Conservation (phyloP, 768 basidiomycete species). For the Amanita subjunquillea region DNA sequence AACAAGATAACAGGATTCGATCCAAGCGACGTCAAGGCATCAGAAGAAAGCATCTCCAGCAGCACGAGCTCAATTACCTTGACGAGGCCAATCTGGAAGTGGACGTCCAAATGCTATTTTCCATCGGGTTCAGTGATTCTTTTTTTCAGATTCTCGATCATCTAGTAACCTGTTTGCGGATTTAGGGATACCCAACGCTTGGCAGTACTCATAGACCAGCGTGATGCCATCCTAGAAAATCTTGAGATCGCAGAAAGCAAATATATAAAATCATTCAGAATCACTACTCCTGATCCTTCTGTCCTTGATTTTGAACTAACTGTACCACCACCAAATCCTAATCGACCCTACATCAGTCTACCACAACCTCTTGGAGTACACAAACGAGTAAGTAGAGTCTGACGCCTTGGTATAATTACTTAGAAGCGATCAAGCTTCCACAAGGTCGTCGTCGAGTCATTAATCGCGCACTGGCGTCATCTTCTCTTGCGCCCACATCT, state of each 20-base stretch:
- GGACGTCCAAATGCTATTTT: slow-evolving; percentile 65
- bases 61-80: slow-evolving; percentile 26
- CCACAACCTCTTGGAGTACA: slow-evolving; percentile 44
- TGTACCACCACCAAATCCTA: slow-evolving; percentile 27
- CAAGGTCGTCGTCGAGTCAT: slow-evolving; percentile 34
- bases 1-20: slow-evolving; percentile 16
- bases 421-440: slow-evolving; percentile 15
- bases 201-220: slow-evolving; percentile 61
- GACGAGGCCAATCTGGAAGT: slow-evolving; percentile 43
- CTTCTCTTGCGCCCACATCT: slow-evolving; percentile 64
- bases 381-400: slow-evolving; percentile 16
- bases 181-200: slow-evolving; percentile 58
- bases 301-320: slow-evolving; percentile 46
- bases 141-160: background rate
- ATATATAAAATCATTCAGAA: slow-evolving; percentile 67
- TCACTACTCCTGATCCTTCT: slow-evolving; percentile 67
- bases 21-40: slow-evolving; percentile 18
- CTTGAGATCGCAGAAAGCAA: slow-evolving; percentile 72
- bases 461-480: slow-evolving; percentile 57
- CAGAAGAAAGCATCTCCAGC: slow-evolving; percentile 23
- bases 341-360: slow-evolving; percentile 55
- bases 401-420: background rate
- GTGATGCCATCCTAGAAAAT: slow-evolving; percentile 69
- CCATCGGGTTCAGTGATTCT: slow-evolving; percentile 47
- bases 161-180: slow-evolving; percentile 2